Evolutionary conservation across 306 rosid species (phyloP), one percentile per base, ranked within the genome.

Genomic region (Carpinus viminea): DNA sequence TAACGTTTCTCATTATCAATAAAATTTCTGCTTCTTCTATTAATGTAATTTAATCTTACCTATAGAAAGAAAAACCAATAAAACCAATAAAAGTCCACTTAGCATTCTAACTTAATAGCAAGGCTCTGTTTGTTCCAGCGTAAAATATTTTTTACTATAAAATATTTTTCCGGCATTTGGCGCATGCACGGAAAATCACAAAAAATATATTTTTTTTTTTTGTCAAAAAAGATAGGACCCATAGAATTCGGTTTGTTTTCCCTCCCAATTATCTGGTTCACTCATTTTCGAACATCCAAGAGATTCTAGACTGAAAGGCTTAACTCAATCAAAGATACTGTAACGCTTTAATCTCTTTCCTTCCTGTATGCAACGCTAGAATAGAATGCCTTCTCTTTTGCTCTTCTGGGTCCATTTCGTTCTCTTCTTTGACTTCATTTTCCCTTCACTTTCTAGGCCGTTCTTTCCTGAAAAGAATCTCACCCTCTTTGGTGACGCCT

Each of bases 401-500:
- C 55, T 81, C 79, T 53, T 77, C 36, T 83, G 75, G 82, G 21
- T 72, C 56, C 68, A 43, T 28, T 51, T 85, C 81, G 62, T 84
- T 18, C 9, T 80, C 74, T 20, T 85, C 80, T 2, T 77, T 66
- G 64, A 38, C 84, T 8, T 74, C 84, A 52, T 4, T 21, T 78
- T 73, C 12, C 70, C 73, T 24, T 72, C 85, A 3, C 73, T 52
- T 28, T 81, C 91, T 17, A 4, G 41, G 76, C 72, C 89, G 75
- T 76, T 74, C 81, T 78, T 48, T 64, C 84, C 85, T 11, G 74
- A 80, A 8, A 69, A 80, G 20, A 90, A 89, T 72, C 56, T 94
- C 68, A 92, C 97, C 46, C 91, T 94, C 86, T 88, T 73, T 9
- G 93, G 93, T 10, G 96, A 94, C 55, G 97, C 98, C 36, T 85